Evolutionary conservation across 2,329 filamentous ascomycete species (phyloP).

Genomic region (Truncatella angustata): DNA sequence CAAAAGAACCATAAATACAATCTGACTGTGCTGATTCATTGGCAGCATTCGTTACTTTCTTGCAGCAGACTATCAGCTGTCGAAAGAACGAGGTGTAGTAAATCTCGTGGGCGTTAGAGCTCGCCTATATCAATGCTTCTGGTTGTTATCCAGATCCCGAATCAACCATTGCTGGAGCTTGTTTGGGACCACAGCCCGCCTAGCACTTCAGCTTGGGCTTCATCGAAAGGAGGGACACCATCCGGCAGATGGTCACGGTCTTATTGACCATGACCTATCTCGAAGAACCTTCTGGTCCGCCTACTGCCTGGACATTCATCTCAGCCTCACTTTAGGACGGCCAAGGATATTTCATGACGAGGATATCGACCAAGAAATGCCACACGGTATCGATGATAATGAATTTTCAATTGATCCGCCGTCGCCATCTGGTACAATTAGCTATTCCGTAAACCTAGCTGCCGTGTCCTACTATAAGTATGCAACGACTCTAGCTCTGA

Average conservation of each 20-base stretch:
- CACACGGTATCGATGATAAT: constrained; percentile 52
- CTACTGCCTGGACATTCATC: constrained; percentile 63
- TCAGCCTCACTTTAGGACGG: constrained; percentile 60
- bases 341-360: constrained; percentile 64
- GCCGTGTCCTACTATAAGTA: constrained; percentile 35
- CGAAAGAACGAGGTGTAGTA: constrained; percentile 24
- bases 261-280: constrained; percentile 37
- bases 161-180: constrained; percentile 46
- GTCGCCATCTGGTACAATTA: constrained; percentile 1
- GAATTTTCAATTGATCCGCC: constrained; percentile 23
- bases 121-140: constrained; percentile 38
- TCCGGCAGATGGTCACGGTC: constrained; percentile 16
- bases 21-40: not conserved
- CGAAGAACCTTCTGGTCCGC: constrained; percentile 60
- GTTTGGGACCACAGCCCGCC: not conserved
- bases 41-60: constrained; percentile 15
- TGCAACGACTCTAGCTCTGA: not conserved
- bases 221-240: not conserved
- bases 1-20: not conserved
- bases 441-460: constrained; percentile 31
- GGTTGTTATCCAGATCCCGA: constrained; percentile 41
- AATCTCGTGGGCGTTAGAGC: constrained; percentile 27
- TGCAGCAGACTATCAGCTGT: constrained; percentile 22
- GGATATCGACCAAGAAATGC: constrained; percentile 62
- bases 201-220: not conserved